Base-by-base conservation (phyloP, 139 green algal genomes). In the Chlamydomonas sp. region DNA sequence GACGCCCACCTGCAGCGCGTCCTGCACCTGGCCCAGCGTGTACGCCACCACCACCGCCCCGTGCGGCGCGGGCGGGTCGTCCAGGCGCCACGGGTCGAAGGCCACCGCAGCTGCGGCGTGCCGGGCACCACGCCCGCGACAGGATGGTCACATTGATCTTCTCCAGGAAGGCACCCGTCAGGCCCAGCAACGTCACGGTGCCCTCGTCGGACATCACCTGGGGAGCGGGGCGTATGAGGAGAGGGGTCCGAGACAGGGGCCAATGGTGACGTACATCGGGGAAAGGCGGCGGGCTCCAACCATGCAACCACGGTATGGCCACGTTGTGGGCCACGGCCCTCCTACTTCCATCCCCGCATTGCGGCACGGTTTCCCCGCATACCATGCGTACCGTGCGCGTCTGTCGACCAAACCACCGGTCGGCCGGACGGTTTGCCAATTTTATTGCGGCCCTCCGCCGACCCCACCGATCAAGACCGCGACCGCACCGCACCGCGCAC, bases 41-140 rank as follows among this genome's bases (percentile, higher is more conserved):
- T 6, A 5, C 59, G 63, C 80, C 5, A 85, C 59, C 10, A 17
- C 58, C 3, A 85, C 14, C 3, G 17, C 57, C 0, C 17, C 4
- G 58, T 68, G 80, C 68, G 59, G 4, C 68, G 59, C 80, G 17
- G 80, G 80, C 80, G 80, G 80, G 68, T 85, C 80, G 3, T 85
- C 69, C 59, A 78, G 8, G 9, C 20, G 49, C 80, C 80, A 85
- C 57, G 78, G 18, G 17, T 85, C 80, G 12, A 77, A 66, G 14
- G 2, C 62, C 64, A 9, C 0, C 80, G 7, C 57, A 5, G 2
- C 3, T 66, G 80, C 1, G 18, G 12, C 3, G 68, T 85, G 4
- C 69, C 59, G 5, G 78, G 17, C 58, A 59, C 58, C 68, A 15
- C 4, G 68, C 1, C 4, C 58, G 68, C 1, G 67, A 18, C 31